phyloP scores from a whole-genome alignment of 139 green algal species.

The Micractinium conductrix region DNA sequence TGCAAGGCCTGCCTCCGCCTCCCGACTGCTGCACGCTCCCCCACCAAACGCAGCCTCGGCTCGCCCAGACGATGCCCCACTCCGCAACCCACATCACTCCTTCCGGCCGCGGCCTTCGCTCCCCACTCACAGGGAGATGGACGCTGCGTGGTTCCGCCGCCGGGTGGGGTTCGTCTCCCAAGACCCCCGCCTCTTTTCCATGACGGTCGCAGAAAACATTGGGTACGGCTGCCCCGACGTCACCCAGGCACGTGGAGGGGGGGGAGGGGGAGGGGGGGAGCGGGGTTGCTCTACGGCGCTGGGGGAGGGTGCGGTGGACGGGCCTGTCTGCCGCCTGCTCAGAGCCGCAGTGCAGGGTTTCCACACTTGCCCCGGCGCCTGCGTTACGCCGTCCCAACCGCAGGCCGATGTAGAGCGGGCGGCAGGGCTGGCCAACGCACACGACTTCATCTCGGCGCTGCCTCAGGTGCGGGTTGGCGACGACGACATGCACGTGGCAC shows the following conservation, averaged over 20 bases:
- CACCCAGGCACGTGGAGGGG: neutral
- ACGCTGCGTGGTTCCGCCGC: conserved; percentile 70
- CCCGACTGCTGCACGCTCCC: too few relatives aligned
- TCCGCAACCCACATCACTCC: neutral
- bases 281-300: too few relatives aligned
- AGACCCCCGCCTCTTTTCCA: conserved; percentile 75
- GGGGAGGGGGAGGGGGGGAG: neutral
- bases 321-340: too few relatives aligned
- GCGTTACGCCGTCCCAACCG: too few relatives aligned
- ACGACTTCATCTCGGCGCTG: conserved; percentile 77
- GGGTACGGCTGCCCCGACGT: conserved; percentile 63
- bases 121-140: conserved; percentile 46
- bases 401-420: conserved; percentile 68
- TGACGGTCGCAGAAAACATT: conserved; percentile 79
- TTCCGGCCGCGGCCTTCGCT: neutral
- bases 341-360: too few relatives aligned
- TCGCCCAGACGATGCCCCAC: neutral
- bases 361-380: too few relatives aligned
- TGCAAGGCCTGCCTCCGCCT: too few relatives aligned
- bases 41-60: neutral
- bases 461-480: too few relatives aligned
- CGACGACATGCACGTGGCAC: too few relatives aligned
- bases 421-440: conserved; percentile 72
- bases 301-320: too few relatives aligned
- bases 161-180: conserved; percentile 76